phyloP scores from a whole-genome alignment of 139 green algal genomes.

The Nannochloris sp. region DNA sequence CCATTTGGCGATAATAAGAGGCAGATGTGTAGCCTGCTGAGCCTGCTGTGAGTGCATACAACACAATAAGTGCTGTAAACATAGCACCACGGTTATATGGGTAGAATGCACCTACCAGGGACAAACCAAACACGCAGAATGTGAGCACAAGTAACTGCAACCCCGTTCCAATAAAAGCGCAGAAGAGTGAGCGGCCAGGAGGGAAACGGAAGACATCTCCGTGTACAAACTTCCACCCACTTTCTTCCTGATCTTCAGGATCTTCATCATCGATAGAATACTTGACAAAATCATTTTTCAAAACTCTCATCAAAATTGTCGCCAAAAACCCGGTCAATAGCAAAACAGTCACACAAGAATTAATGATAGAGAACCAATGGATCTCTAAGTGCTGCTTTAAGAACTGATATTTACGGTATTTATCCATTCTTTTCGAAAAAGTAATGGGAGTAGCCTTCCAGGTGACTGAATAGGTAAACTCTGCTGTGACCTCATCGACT shows the following conservation, averaged over 20 bases:
- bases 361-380: slow-evolving; percentile 97
- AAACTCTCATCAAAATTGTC: slow-evolving; percentile 89
- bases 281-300: slow-evolving; percentile 92
- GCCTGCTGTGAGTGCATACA: slow-evolving; percentile 84
- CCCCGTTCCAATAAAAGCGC: slow-evolving; percentile 75
- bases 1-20: slow-evolving; percentile 54
- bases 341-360: slow-evolving; percentile 91
- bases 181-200: slow-evolving; percentile 65
- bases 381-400: slow-evolving; percentile 82
- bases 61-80: slow-evolving; percentile 73
- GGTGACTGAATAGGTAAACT: slow-evolving; percentile 80
- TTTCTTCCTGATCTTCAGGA: slow-evolving; percentile 19
- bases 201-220: slow-evolving; percentile 94
- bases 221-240: slow-evolving; percentile 91
- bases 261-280: slow-evolving; percentile 55
- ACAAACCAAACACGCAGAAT: slow-evolving; percentile 72
- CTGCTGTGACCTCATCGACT: slow-evolving; percentile 20
- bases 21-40: slow-evolving; percentile 6
- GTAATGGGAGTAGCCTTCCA: slow-evolving; percentile 66
- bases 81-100: slow-evolving; percentile 91
- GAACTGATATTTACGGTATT: slow-evolving; percentile 84
- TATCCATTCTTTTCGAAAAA: slow-evolving; percentile 81
- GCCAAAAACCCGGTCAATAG: slow-evolving; percentile 92
- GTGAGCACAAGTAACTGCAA: slow-evolving; percentile 71
- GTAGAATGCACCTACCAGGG: slow-evolving; percentile 83